Evolutionary conservation across 441 rosid genomes (phyloP).

Genomic region (Metrosideros polymorpha): DNA sequence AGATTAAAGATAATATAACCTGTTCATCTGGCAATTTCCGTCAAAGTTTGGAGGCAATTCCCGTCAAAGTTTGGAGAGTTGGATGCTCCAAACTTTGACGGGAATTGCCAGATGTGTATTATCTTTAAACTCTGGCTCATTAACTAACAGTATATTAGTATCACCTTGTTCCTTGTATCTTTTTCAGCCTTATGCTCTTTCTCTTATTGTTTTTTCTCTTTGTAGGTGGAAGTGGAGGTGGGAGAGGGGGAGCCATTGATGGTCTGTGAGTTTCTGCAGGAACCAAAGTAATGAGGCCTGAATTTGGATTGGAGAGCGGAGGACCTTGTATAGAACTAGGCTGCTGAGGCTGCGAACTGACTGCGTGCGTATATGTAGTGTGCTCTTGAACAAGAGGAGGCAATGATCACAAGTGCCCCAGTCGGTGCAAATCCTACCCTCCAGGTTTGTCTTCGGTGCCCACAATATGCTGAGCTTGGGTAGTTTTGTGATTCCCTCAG

Average conservation of each 20-base stretch:
- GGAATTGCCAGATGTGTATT: too few relatives aligned
- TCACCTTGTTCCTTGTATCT: too few relatives aligned
- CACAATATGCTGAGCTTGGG: conserved; percentile 42
- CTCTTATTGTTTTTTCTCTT: too few relatives aligned
- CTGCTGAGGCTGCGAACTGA: conserved; percentile 11
- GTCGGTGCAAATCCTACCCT: conserved; percentile 26
- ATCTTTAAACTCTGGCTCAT: too few relatives aligned
- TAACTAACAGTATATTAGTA: too few relatives aligned
- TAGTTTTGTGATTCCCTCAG: conserved; percentile 27
- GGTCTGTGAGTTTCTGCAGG: conserved; percentile 12
- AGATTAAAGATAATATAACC: too few relatives aligned
- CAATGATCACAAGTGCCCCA: conserved; percentile 41
- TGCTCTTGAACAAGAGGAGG: conserved; percentile 24
- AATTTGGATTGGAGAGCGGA: conserved; percentile 12
- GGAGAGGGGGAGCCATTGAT: conserved; percentile 18
- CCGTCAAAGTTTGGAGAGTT: too few relatives aligned
- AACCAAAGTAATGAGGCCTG: conserved; percentile 4
- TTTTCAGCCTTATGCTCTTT: too few relatives aligned
- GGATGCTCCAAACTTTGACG: too few relatives aligned
- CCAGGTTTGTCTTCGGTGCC: conserved; percentile 43
- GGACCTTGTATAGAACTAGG: conserved; percentile 15
- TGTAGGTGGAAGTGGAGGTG: background rate
- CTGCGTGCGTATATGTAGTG: conserved; percentile 14
- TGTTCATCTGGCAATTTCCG: too few relatives aligned
- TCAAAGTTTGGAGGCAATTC: too few relatives aligned